Percentiles rank a stretch among this genome's conserved stretches.
Conservation (phyloP, 2,329 filamentous ascomycete genomes). For the Coniochaeta pulveracea region DNA sequence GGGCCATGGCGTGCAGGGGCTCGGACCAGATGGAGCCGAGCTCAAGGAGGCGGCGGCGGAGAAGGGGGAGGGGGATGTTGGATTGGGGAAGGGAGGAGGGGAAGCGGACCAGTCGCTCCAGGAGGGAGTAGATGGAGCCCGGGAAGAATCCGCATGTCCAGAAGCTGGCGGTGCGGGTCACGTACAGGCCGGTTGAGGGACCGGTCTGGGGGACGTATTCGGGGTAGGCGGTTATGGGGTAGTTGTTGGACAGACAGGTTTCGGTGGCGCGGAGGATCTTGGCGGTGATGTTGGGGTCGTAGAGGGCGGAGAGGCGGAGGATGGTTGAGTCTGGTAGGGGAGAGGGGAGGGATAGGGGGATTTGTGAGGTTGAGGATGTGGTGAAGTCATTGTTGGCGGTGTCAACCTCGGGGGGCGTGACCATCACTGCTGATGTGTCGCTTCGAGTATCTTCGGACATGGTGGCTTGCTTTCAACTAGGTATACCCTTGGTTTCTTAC, state of each 20-base stretch:
- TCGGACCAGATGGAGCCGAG: slow-evolving; percentile 21
- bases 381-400: no score
- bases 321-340: neutral
- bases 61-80: neutral
- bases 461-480: no score
- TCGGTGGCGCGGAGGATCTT: slow-evolving; percentile 13
- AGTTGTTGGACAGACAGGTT: slow-evolving; percentile 8
- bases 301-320: slow-evolving; percentile 9
- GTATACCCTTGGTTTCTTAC: no score
- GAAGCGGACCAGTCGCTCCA: slow-evolving; percentile 21
- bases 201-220: slow-evolving; percentile 14
- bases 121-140: slow-evolving; percentile 20
- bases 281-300: slow-evolving; percentile 11
- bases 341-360: neutral
- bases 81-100: slow-evolving; percentile 12
- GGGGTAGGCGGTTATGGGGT: slow-evolving; percentile 12
- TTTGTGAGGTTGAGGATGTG: no score
- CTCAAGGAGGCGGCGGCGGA: slow-evolving; percentile 13
- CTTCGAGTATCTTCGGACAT: no score
- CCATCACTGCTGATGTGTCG: no score
- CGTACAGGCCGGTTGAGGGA: slow-evolving; percentile 8
- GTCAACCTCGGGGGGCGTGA: no score
- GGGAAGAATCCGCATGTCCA: slow-evolving; percentile 30
- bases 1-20: slow-evolving; percentile 21
- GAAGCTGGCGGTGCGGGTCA: slow-evolving; percentile 12